Evolutionary conservation across 768 basidiomycete species (phyloP).

Genomic region (Hypholoma fasciculare): DNA sequence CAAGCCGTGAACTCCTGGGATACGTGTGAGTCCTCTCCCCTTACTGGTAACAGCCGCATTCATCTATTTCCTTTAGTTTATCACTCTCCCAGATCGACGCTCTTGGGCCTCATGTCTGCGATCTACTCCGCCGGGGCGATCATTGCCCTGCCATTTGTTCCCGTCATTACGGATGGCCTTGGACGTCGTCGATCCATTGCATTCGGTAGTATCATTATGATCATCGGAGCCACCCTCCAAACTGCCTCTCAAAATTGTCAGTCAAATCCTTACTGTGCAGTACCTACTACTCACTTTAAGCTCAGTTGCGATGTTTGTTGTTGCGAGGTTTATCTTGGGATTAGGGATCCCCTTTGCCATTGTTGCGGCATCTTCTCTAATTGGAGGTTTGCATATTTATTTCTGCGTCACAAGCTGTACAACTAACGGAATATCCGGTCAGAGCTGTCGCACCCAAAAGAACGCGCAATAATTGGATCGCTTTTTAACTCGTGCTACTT

Average conservation of each 20-base stretch:
- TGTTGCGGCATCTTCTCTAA: constrained; percentile 64
- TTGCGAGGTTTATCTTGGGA: constrained; percentile 55
- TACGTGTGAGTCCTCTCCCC: constrained; percentile 35
- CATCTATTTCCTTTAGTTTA: constrained; percentile 39
- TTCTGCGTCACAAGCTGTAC: neutral
- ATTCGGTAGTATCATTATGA: constrained; percentile 50
- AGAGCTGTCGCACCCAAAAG: constrained; percentile 71
- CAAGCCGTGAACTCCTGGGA: constrained; percentile 62
- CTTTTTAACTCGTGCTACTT: constrained; percentile 67
- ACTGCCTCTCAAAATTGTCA: constrained; percentile 49
- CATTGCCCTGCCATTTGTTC: constrained; percentile 52
- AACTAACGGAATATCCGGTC: neutral
- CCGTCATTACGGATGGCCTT: constrained; percentile 47
- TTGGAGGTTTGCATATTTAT: constrained; percentile 39
- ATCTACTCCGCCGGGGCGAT: constrained; percentile 65
- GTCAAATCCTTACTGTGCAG: constrained; percentile 9
- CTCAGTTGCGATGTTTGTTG: constrained; percentile 59
- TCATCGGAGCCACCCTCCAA: constrained; percentile 47
- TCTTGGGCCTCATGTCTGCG: constrained; percentile 57
- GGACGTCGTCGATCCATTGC: constrained; percentile 53
- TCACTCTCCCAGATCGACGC: constrained; percentile 49
- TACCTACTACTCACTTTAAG: neutral
- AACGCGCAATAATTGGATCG: constrained; percentile 65
- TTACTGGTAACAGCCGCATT: neutral
- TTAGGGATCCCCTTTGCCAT: constrained; percentile 62